Conservation (phyloP, 1,139 yeast species). For the Nakaseomyces bracarensis region DNA sequence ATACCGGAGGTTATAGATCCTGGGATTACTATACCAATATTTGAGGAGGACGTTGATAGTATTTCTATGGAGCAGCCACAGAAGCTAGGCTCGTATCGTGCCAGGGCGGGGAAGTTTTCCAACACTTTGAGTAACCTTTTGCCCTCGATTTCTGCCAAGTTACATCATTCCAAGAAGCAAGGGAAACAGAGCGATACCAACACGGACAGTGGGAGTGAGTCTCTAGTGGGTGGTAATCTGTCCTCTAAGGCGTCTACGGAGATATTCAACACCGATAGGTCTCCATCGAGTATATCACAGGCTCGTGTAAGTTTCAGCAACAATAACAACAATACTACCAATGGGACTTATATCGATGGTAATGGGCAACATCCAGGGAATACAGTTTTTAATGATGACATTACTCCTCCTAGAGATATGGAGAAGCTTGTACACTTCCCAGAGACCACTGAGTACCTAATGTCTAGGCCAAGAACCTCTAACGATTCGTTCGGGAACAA, state of each 20-base stretch:
- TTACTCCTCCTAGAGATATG: conserved; percentile 25
- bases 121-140: conserved; percentile 29
- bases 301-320: neutral
- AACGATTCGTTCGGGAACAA: conserved; percentile 24
- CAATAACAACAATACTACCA: neutral
- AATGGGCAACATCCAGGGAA: no score
- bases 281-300: neutral
- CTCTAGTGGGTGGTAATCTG: neutral
- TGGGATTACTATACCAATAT: conserved; percentile 31
- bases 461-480: conserved; percentile 24
- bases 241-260: conserved; percentile 7
- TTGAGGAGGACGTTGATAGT: conserved; percentile 20
- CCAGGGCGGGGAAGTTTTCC: conserved; percentile 30
- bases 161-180: conserved; percentile 28
- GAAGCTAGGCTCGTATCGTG: conserved; percentile 28
- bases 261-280: neutral
- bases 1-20: conserved; percentile 31
- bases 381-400: no score
- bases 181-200: conserved; percentile 9
- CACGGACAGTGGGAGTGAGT: conserved; percentile 7
- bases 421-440: conserved; percentile 27
- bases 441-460: conserved; percentile 18
- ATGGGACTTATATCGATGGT: no score
- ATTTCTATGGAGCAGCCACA: conserved; percentile 18
- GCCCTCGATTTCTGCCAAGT: conserved; percentile 30